Conservation (phyloP, 2,329 filamentous ascomycete species). For the Colletotrichum limetticola region DNA sequence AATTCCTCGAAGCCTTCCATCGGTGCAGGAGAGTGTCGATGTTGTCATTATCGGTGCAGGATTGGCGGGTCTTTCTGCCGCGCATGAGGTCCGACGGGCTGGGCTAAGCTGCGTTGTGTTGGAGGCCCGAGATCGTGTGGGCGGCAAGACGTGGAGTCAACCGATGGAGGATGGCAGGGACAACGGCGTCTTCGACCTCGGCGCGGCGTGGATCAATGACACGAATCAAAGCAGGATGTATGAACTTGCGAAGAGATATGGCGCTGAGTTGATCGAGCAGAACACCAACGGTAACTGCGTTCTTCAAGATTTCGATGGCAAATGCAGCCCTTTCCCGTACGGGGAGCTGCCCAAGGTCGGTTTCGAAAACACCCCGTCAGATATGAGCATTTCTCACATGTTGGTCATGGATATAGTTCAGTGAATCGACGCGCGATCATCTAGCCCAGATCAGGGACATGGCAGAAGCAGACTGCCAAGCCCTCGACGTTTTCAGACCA, state of each 20-base stretch:
- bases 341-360: conserved; percentile 36
- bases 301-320: conserved; percentile 51
- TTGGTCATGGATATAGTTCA: conserved; percentile 13
- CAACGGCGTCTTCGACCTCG: conserved; percentile 57
- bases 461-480: conserved; percentile 43
- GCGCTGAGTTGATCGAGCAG: conserved; percentile 58
- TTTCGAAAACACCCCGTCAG: neutral
- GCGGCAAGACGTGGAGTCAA: conserved; percentile 61
- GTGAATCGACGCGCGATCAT: neutral
- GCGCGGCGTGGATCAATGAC: conserved; percentile 71
- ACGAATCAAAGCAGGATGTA: conserved; percentile 59
- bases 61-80: conserved; percentile 50
- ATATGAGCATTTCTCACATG: neutral
- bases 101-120: conserved; percentile 55
- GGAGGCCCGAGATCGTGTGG: conserved; percentile 61
- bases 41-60: conserved; percentile 58
- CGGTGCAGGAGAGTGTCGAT: conserved; percentile 35
- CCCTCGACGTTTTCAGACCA: conserved; percentile 39
- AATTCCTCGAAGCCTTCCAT: conserved; percentile 3
- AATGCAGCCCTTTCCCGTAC: conserved; percentile 35
- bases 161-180: conserved; percentile 40
- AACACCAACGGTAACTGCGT: conserved; percentile 56
- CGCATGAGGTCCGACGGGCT: conserved; percentile 44
- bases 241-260: conserved; percentile 51
- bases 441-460: conserved; percentile 38